Evolutionary conservation across 2,329 filamentous ascomycete species (phyloP).

Genomic region (Pseudomassariella vexata): DNA sequence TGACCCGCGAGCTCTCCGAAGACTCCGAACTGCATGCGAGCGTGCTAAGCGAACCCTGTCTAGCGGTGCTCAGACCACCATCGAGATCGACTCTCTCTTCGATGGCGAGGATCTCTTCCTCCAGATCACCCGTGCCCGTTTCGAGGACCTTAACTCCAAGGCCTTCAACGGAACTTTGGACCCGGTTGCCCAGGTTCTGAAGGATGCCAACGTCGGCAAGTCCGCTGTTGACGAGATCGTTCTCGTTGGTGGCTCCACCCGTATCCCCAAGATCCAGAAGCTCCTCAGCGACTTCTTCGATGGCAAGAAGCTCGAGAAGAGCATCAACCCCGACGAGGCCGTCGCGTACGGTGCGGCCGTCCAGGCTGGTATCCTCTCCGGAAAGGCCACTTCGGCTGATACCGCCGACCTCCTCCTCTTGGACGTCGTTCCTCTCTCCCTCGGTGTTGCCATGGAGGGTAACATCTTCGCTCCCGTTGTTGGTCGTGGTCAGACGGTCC

Average conservation of each 20-base stretch:
- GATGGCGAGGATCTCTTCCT: conserved; percentile 97
- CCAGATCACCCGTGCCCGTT: conserved; percentile 96
- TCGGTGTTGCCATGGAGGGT: conserved; percentile 99
- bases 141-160: conserved; percentile 97
- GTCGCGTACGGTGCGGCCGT: conserved; percentile 98
- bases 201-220: conserved; percentile 88
- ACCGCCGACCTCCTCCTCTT: conserved; percentile 91
- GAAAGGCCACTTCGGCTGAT: conserved; percentile 93
- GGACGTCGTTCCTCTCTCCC: conserved; percentile 91
- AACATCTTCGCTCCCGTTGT: conserved; percentile 98
- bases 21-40: conserved; percentile 96
- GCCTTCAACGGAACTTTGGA: conserved; percentile 90
- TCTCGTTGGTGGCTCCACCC: conserved; percentile 96
- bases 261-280: conserved; percentile 99
- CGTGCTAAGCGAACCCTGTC: conserved; percentile 99
- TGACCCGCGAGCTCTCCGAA: conserved; percentile 87
- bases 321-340: conserved; percentile 99
- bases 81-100: conserved; percentile 98
- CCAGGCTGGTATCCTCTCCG: conserved; percentile 96
- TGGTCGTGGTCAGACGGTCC: conserved; percentile 69
- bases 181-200: conserved; percentile 92
- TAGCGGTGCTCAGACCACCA: conserved; percentile 93
- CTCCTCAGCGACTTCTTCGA: conserved; percentile 98
- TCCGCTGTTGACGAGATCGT: conserved; percentile 94
- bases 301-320: conserved; percentile 99